Base-by-base conservation (phyloP, 768 basidiomycete species). In the Tricholomella constricta region DNA sequence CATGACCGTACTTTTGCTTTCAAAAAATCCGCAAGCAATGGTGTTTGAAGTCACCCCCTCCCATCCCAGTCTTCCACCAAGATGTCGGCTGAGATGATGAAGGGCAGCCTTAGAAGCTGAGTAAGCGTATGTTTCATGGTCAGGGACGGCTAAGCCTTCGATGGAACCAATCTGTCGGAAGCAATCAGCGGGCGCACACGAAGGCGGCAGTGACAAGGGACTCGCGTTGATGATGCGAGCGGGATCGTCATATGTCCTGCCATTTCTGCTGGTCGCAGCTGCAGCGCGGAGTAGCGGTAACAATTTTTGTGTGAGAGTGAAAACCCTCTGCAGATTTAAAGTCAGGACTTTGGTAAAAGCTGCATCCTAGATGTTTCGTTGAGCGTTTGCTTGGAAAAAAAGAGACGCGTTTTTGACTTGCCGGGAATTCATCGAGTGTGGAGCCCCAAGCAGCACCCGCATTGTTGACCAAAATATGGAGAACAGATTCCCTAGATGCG, bases 401-500 rank as follows among this genome's bases (percentile, higher is more conserved):
- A n/a, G n/a, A n/a, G n/a, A n/a, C n/a, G 4, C 11, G 36, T n/a
- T 37, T 9, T 19, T 37, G 36, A 81, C 81, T 11, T 20, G 26
- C 47, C 47, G 76, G 73, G 59, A 78, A 76, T 17, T 78, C 72
- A 47, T 78, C 76, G 37, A 81, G 65, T 12, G 69, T 53, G 9
- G 72, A 76, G 19, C 74, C 78, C 82, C 83, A 82, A 15, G 77
- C 73, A n/a, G 81, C 74, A 6, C 85, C 85, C 6, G 82, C 82
- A 54, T 86, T 87, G 66, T 88, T 86, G 51, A 88, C 79, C 8
- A 85, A 75, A 31, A 81, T 74, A 62, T 86, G 78, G 31, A 86
- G 63, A 1, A 64, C 76, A 38, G 74, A 71, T 69, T 88, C 87
- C 62, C 72, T 71, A 44, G 72, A 71, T 45, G 72, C 62, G 23